Evolutionary conservation across 805 yeast genomes (phyloP), one percentile per base, ranked within the genome.

Genomic region (Candida mattraensis): DNA sequence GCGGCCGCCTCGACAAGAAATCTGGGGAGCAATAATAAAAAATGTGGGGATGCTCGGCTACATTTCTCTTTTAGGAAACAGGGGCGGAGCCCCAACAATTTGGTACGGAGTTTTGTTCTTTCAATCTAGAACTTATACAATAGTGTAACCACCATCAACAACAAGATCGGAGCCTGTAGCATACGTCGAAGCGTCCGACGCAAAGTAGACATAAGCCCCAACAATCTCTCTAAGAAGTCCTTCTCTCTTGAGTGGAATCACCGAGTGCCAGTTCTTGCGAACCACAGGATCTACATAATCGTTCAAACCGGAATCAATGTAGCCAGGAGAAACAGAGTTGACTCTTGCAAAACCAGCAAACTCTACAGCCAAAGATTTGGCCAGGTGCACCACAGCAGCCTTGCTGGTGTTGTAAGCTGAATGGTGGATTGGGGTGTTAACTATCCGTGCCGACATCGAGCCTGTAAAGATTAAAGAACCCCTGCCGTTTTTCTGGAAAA

Each of bases 361-460:
- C 54, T 71, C 76, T 27, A 70, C 60, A 12, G 75, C 71, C 39
- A 70, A 58, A 1, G 72, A 69, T 51, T 63, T 68, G 17, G 72
- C 69, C 47, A 70, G 56, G 44, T 70, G 73, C 43, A 69, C 49
- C 35, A 70, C 72, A 24, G 67, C 76, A 28, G 76, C 75, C 54
- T 71, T 71, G 37, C 74, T 70, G 24, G 70, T 67, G 44, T 70
- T 71, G 53, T 71, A 71, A 26, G 68, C 68, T 29, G 76, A 68
- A 48, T 72, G 78, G 45, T 64, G 60, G 46, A 70, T 66, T 31
- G 79, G 79, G 31, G 68, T 72, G 44, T 74, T 74, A 42, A 70
- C 74, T 44, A 74, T 72, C 56, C 70, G 76, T 7, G 70, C 78
- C 9, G 76, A 69, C 77, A 73, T 73, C 14, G 78, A 72, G 4